These are phyloP conservation scores for Cladorrhinum sp. DNA, from an alignment of 2,329 filamentous ascomycete genomes.

Conservation along the genomic window DNA sequence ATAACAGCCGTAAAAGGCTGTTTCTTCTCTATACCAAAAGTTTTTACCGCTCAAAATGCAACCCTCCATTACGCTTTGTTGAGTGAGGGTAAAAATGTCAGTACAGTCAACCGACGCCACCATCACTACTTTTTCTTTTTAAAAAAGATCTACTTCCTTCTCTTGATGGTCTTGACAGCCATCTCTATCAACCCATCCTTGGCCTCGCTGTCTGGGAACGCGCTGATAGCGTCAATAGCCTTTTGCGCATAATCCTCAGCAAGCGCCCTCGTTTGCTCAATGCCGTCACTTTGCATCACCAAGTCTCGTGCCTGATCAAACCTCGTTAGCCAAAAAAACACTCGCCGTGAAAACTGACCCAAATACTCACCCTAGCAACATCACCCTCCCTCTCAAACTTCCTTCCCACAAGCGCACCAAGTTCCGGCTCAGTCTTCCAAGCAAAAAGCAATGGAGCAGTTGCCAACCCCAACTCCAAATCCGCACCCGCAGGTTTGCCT, in stretches of 20 bases:
- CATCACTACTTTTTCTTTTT: neutral
- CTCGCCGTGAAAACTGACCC: no score
- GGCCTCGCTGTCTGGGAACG: conserved; percentile 90
- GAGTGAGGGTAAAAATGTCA: neutral
- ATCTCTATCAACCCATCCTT: conserved; percentile 90
- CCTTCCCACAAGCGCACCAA: conserved; percentile 84
- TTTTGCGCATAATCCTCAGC: conserved; percentile 89
- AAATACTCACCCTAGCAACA: conserved; percentile 67
- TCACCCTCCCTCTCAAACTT: conserved; percentile 85
- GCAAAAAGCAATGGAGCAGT: conserved; percentile 94
- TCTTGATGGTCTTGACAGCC: conserved; percentile 86
- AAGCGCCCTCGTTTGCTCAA: conserved; percentile 86
- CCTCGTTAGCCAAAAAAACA: conserved; percentile 10
- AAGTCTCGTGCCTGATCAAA: conserved; percentile 72
- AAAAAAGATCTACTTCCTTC: conserved; percentile 76
- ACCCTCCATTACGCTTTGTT: neutral
- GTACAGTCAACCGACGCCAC: neutral
- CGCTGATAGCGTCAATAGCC: conserved; percentile 77
- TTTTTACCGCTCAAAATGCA: neutral
- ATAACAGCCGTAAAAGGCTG: neutral
- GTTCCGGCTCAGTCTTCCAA: conserved; percentile 82
- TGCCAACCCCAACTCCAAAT: conserved; percentile 87
- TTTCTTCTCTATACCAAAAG: conserved; percentile 9
- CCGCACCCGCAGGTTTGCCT: conserved; percentile 91
- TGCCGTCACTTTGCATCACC: conserved; percentile 77